Base-by-base conservation (phyloP, 306 rosid species). In the Benincasa hispida region DNA sequence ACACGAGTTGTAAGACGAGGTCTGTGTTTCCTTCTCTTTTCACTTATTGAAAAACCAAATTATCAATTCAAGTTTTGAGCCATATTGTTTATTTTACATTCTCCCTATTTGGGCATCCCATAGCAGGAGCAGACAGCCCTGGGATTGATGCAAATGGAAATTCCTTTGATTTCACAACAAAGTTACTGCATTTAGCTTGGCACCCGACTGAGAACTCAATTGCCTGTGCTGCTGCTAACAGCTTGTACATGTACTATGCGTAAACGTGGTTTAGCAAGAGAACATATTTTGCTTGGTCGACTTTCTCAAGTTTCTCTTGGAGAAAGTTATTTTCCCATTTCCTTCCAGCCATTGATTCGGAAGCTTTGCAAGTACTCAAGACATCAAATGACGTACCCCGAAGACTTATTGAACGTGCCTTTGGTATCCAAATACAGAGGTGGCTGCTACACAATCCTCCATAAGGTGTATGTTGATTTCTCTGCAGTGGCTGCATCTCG, bases 221-320 rank as follows among this genome's bases (percentile, higher is more conserved):
- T 18, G 93, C 93, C 53, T 89, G 93, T 74, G 93, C 93, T 77
- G 91, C 93, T 77, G 84, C 89, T 68, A 89, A 89, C 79, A 89
- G 91, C 87, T 85, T 89, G 70, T 87, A 85, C 81, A 82, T 87
- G 89, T 89, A 89, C 74, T 86, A 87, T 60, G 93, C 93, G 22
- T 89, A 83, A 77, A 79, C 56, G n/a, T 56, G 78, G 85, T 65
- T 41, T 6, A 77, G 83, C 77, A 68, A 32, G 82, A 58, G 39
- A 32, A 25, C 62, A 32, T 21, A 74, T 48, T 45, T 72, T 72
- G 76, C 42, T 50, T 6, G 37, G 55, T 55, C 42, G 55, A 75
- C 69, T 58, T 51, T 74, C 62, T 24, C 48, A 30, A 54, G 77
- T 76, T 41, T 28, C 62, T 77, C 62, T 66, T 21, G 54, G 65